Conservation (phyloP, 1,284 basidiomycete species). For the Taiwanofungus camphoratus region DNA sequence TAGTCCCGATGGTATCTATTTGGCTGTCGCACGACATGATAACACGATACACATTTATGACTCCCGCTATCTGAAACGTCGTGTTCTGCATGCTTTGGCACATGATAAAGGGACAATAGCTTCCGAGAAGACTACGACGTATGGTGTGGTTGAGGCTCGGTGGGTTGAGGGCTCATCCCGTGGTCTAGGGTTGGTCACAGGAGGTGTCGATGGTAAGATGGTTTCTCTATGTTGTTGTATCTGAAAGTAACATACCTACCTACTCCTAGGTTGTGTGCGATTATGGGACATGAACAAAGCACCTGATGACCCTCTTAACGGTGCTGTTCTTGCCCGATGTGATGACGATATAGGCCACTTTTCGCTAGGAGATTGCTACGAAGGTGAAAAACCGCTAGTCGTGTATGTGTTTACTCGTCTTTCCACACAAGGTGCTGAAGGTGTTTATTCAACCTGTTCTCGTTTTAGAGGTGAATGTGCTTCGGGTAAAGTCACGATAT, state of each 20-base stretch:
- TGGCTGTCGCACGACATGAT: conserved; percentile 56
- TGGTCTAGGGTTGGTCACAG: conserved; percentile 48
- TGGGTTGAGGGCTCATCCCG: conserved; percentile 46
- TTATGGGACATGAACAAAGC: conserved; percentile 54
- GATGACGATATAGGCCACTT: conserved; percentile 56
- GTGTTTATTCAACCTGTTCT: not conserved
- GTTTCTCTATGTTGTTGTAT: conserved; percentile 2
- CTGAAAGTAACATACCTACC: conserved; percentile 4
- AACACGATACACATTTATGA: conserved; percentile 61
- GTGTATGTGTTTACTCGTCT: conserved; percentile 40
- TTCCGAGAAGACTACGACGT: conserved; percentile 31
- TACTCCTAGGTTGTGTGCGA: conserved; percentile 54
- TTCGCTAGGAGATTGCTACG: conserved; percentile 47
- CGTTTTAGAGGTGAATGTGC: conserved; percentile 15
- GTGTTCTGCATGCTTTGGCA: conserved; percentile 40
- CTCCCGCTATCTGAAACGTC: conserved; percentile 42
- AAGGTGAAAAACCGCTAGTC: conserved; percentile 49
- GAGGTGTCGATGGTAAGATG: conserved; percentile 56
- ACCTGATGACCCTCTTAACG: conserved; percentile 34
- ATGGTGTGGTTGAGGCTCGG: conserved; percentile 47
- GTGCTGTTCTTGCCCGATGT: conserved; percentile 42
- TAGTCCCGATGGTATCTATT: conserved; percentile 55
- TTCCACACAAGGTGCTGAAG: not conserved
- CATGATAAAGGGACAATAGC: conserved; percentile 35
- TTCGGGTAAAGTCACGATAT: conserved; percentile 19